Evolutionary conservation across 345 rosid genomes (phyloP), one percentile per base, ranked within the genome.

Genomic region (Pugionium cornutum): DNA sequence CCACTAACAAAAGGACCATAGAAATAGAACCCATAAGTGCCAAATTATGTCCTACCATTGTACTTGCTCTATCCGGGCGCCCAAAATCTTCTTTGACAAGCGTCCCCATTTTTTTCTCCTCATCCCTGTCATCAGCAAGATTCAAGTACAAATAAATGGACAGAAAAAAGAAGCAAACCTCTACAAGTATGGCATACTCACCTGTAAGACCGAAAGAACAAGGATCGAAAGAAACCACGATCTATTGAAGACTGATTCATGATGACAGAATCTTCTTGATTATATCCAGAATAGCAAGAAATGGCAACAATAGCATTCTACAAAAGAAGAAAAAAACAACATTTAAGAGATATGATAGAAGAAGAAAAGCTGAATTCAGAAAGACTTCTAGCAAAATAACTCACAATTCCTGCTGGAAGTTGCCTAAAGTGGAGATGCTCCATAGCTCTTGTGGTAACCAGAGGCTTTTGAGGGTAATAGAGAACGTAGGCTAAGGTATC

Each of bases 361-460:
- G 48, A 18, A 8, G n/a, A 26, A 18, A 42, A 61, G 56, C 28
- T 8, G 62, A 60, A 67, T 30, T 28, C 42, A 30, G 40, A 62
- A 64, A 52, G 27, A 41, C 67, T 64, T 27, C 7, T 27, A 44
- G 10, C 30, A 33, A 49, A 67, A 43, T 56, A 57, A 69, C 81
- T 82, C 73, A 94, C 99, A 83, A 90, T 94, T 79, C 99, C 99
- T 41, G 99, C 99, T 27, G 97, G 99, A 78, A 94, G 97, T 77
- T 94, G 97, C 91, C 97, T 81, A 70, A 94, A 94, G 77, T 94
- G 99, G 62, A 94, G 99, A 66, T 94, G 99, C 76, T 94, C 99
- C 99, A 94, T 94, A 61, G 97, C 99, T 67, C 96, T 81, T 50
- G 99, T 94, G 48, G 99, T 94, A 74, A 94, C 99, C 67, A 94